Evolutionary conservation across 2,329 filamentous ascomycete species (phyloP), one percentile per base, ranked within the genome.

Genomic region (Pestalotiopsis sp.): DNA sequence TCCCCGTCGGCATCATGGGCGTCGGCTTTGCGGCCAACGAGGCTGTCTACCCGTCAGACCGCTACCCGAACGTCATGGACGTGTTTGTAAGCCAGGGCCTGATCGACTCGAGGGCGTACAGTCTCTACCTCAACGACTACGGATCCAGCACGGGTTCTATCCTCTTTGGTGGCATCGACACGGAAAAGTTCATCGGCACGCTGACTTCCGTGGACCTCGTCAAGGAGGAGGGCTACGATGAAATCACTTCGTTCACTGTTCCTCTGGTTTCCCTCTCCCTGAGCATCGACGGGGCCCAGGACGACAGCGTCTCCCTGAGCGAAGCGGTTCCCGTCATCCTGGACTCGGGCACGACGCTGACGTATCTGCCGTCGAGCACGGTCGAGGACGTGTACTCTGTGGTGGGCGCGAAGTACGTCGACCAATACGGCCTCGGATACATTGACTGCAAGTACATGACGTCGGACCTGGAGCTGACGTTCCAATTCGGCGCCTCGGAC

Each of bases 121-220:
- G 90, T 69, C 79, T 94, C 77, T 72, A 79, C 77, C 64, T 82
- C 66, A 83, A 85, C 71, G 81, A 85, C 74, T 75, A 82, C 40
- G 83, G 87, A 65, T 84, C 88, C 4, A 84, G 83, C 26, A 86
- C 84, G 0, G 91, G 91, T 56, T 87, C 82, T 69, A 88, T 92
- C 69, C 81, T 93, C 14, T 92, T 93, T 71, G 91, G 91, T 67
- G 91, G 90, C 61, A 84, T 92, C 67, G 90, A 93, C 79, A 89
- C 85, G 1, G 84, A 84, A 68, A 92, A 92, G 78, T 93, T 87
- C 79, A 81, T 83, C 3, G 90, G 89, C 66, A 72, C 80, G 13
- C 82, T 92, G 2, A 73, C 81, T 55, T 83, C 83, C 6, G 76
- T 92, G 3, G 86, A 88, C 7, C 85, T 91, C 70, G 76, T 87